Evolutionary conservation across 2,329 filamentous ascomycete genomes (phyloP).

Genomic region (Calonectria naviculata): DNA sequence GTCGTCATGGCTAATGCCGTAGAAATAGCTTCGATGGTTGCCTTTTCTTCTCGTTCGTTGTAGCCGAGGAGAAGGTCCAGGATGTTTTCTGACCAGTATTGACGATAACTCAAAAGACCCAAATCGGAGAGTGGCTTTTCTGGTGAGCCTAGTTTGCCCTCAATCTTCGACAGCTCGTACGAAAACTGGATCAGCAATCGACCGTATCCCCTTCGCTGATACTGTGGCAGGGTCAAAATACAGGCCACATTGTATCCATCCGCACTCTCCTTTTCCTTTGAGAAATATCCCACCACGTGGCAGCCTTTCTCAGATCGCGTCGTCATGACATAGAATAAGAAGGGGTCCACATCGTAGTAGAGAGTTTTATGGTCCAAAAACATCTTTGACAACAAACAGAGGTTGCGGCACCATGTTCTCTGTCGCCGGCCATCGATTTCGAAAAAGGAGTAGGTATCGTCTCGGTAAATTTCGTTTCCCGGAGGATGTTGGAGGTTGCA

Average conservation of each 20-base stretch:
- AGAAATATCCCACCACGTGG: conserved; percentile 99
- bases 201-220: conserved; percentile 94
- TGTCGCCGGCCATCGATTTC: conserved; percentile 97
- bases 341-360: conserved; percentile 99
- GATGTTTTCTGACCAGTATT: conserved; percentile 98
- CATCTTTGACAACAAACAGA: conserved; percentile 94
- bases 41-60: conserved; percentile 74
- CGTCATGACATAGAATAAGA: conserved; percentile 98
- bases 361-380: conserved; percentile 98
- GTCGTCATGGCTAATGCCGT: conserved; percentile 91
- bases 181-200: conserved; percentile 96
- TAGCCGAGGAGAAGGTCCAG: conserved; percentile 84
- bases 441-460: conserved; percentile 94
- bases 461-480: conserved; percentile 97
- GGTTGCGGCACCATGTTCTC: conserved; percentile 94
- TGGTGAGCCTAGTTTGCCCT: conserved; percentile 93
- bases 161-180: conserved; percentile 95
- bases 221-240: conserved; percentile 96
- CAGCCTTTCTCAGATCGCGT: conserved; percentile 88
- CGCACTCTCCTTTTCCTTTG: conserved; percentile 96
- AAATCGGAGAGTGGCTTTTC: conserved; percentile 97
- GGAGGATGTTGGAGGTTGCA: conserved; percentile 93
- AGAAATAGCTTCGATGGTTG: conserved; percentile 89
- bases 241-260: conserved; percentile 99
- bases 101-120: conserved; percentile 91